These are phyloP conservation scores for Sporothrix globosa DNA, from an alignment of 2,329 filamentous ascomycete genomes.

Conservation along the genomic window DNA sequence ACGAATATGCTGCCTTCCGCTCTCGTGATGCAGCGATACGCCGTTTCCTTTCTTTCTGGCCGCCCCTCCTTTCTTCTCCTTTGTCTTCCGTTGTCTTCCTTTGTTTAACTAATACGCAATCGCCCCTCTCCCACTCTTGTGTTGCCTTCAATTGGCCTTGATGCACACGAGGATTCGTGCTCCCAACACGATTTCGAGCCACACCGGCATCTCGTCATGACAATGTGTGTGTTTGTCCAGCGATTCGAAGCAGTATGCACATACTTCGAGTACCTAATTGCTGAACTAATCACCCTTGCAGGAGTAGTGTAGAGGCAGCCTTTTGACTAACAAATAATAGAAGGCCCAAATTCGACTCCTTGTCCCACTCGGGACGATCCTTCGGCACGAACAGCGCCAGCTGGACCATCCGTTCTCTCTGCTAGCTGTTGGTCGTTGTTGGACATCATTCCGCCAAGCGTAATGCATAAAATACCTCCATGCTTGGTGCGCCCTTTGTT, in stretches of 20 bases:
- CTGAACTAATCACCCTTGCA: neutral
- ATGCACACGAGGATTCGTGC: neutral
- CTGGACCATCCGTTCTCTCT: neutral
- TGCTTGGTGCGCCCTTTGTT: neutral
- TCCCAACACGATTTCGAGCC: too few relatives aligned
- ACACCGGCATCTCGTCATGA: neutral
- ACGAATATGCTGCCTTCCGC: neutral
- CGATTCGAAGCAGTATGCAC: neutral
- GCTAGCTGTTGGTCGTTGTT: neutral
- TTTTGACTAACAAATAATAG: neutral
- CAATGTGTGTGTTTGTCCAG: neutral
- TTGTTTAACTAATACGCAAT: neutral
- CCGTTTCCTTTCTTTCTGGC: too few relatives aligned
- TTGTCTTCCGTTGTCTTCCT: neutral
- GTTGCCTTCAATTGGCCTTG: neutral
- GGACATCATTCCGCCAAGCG: neutral
- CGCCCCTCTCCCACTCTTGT: neutral
- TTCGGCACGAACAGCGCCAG: slow-evolving; percentile 1
- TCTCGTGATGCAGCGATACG: neutral
- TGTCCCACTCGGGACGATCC: neutral
- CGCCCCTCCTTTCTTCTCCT: too few relatives aligned
- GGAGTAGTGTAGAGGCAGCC: neutral
- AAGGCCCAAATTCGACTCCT: neutral
- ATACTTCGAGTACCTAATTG: neutral
- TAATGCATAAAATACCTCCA: slow-evolving; percentile 17